Base-by-base conservation (phyloP, 441 rosid species). In the Syzygium syzygioides region DNA sequence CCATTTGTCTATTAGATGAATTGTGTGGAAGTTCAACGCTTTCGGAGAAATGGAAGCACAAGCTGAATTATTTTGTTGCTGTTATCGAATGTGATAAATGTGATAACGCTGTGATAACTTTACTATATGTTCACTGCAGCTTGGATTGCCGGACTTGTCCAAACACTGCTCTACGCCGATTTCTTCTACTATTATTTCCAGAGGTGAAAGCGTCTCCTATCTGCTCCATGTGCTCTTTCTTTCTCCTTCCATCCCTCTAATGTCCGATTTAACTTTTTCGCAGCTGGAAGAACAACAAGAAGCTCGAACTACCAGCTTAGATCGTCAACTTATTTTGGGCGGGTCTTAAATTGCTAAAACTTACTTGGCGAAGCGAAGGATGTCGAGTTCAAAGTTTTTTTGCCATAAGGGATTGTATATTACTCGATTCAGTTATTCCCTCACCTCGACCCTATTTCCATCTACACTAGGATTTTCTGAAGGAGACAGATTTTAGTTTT, bases 181-280 rank as follows among this genome's bases (percentile, higher is more conserved):
- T 94, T 94, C 94, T 94, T 94, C 90, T 94, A 94, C 89, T 94
- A 93, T 86, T 94, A 94, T 86, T 93, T 94, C 90, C 91, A 91
- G 50, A 94, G 96, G 96, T 94, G 85, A 89, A 53, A n/a, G 34
- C 25, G 1, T n/a, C 45, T 20, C 59, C 57, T 32, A 55, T 80
- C 79, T 20, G 88, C 25, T 48, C 20, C 54, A 6, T 48, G 45
- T 86, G 23, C 68, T 86, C 57, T 57, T 64, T 34, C 71, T 71
- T 34, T 55, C 55, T 34, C 50, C 59, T 71, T 9, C n/a, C 37
- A 6, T 56, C 37, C 32, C 34, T 52, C 86, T 34, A 17, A 2
- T 19, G 55, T 55, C 57, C 28, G 37, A 14, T 83, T 32, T 37
- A 9, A 10, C 41, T 37, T 20, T 20, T 55, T 86, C 59, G 91